Percentiles rank a stretch among this genome's conserved stretches.
Conservation (phyloP, 805 yeast genomes). For the Metschnikowia corniflorae region DNA sequence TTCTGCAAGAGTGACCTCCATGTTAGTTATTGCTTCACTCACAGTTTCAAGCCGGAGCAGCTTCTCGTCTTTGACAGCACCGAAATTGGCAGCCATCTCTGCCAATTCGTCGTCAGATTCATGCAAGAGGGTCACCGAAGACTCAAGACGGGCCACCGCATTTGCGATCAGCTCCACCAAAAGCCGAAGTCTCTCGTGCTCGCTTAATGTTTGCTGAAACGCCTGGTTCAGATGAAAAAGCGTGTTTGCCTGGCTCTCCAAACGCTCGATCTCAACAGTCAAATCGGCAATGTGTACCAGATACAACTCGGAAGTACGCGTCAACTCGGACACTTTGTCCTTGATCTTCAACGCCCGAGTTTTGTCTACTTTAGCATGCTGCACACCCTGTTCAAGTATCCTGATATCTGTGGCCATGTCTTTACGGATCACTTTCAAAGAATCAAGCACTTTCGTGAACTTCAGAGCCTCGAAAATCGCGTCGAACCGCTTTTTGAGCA, state of each 20-base stretch:
- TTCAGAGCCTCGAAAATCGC: conserved; percentile 95
- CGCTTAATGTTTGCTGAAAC: conserved; percentile 68
- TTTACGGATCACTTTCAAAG: conserved; percentile 69
- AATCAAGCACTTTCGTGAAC: conserved; percentile 86
- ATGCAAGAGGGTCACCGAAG: conserved; percentile 43
- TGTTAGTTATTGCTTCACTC: conserved; percentile 1
- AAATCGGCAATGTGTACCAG: conserved; percentile 46
- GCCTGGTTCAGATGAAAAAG: conserved; percentile 77
- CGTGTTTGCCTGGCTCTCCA: conserved; percentile 56
- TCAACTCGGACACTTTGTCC: conserved; percentile 43
- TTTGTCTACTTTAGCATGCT: conserved; percentile 69
- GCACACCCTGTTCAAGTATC: conserved; percentile 72
- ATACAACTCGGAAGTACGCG: conserved; percentile 42
- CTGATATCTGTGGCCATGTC: conserved; percentile 75
- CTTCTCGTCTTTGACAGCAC: conserved; percentile 19
- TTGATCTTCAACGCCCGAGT: conserved; percentile 63
- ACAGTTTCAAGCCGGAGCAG: conserved; percentile 13
- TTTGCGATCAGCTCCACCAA: conserved; percentile 43
- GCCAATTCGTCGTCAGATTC: conserved; percentile 35
- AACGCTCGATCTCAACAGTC: conserved; percentile 46
- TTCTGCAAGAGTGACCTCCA: conserved; percentile 20
- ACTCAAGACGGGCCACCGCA: conserved; percentile 50
- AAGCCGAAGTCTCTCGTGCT: conserved; percentile 54
- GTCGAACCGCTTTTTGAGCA: conserved; percentile 86
- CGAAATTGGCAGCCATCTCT: conserved; percentile 29